Evolutionary conservation across 2,329 filamentous ascomycete species (phyloP).

Genomic region (Trematosphaeria pertusa): DNA sequence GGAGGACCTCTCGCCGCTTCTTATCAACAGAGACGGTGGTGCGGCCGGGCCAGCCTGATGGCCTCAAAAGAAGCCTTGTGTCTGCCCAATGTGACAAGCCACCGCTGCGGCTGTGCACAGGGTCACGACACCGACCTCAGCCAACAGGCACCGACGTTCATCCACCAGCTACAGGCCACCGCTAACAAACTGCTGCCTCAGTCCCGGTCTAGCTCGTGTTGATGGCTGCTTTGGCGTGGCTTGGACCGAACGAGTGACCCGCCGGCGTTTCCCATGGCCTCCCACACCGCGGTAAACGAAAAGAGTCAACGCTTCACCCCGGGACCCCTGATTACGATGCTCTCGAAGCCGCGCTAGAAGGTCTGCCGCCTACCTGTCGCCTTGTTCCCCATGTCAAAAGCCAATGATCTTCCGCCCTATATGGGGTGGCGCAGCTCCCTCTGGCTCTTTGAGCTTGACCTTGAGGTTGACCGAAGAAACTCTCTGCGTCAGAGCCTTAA

Average conservation of each 20-base stretch:
- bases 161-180: conserved; percentile 28
- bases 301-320: conserved; percentile 34
- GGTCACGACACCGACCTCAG: conserved; percentile 25
- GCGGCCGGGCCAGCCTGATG: conserved; percentile 8
- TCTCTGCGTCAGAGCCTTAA: conserved; percentile 39
- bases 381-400: conserved; percentile 30
- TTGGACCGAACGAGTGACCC: conserved; percentile 26
- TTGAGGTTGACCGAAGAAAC: conserved; percentile 18
- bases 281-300: conserved; percentile 30
- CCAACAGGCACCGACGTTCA: conserved; percentile 40
- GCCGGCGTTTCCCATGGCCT: conserved; percentile 16
- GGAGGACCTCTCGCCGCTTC: conserved; percentile 32
- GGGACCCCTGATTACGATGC: conserved; percentile 18
- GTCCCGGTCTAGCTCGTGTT: conserved; percentile 30
- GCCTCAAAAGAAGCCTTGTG: conserved; percentile 33
- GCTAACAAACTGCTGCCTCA: conserved; percentile 31
- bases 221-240: conserved; percentile 30
- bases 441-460: conserved; percentile 23
- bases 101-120: conserved; percentile 38
- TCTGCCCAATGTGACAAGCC: conserved; percentile 28
- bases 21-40: conserved; percentile 31
- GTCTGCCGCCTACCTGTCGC: conserved; percentile 35
- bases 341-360: conserved; percentile 35
- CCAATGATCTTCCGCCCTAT: conserved; percentile 27
- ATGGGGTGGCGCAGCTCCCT: conserved; percentile 34